These are phyloP conservation scores for Colletotrichum sp. DNA, from an alignment of 2,329 filamentous ascomycete genomes.

Conservation along the genomic window DNA sequence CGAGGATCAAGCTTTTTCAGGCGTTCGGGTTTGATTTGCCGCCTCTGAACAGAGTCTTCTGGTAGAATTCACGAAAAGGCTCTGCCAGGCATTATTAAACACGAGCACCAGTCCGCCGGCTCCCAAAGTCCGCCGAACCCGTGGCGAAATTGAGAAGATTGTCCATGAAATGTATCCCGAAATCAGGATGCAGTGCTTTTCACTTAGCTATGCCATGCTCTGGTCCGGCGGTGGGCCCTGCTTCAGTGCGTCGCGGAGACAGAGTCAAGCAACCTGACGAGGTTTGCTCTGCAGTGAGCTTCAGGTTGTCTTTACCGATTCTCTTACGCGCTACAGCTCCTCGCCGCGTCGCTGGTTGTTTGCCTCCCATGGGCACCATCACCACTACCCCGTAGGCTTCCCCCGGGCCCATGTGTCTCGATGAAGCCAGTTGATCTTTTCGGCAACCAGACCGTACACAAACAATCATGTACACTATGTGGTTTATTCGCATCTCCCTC, in stretches of 20 bases:
- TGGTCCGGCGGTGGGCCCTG: neutral
- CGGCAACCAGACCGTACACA: neutral
- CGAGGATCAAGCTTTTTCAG: neutral
- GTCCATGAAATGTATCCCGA: no score
- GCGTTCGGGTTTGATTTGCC: neutral
- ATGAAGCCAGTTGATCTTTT: neutral
- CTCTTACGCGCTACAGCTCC: neutral
- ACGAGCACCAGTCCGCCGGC: no score
- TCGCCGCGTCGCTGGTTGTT: neutral
- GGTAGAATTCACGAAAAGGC: no score
- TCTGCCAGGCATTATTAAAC: no score
- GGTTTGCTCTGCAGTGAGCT: neutral
- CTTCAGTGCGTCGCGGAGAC: neutral
- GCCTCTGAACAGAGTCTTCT: no score
- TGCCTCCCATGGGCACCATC: neutral
- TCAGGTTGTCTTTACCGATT: neutral
- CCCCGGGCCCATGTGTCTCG: neutral
- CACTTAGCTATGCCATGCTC: neutral
- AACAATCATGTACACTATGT: neutral
- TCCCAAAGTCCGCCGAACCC: no score
- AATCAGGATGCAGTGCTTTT: neutral
- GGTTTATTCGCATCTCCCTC: neutral
- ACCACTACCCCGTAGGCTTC: neutral
- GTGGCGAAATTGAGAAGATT: no score
- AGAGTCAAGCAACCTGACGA: neutral